Conservation (phyloP, 148 eudicot species). For the Fagopyrum tataricum region DNA sequence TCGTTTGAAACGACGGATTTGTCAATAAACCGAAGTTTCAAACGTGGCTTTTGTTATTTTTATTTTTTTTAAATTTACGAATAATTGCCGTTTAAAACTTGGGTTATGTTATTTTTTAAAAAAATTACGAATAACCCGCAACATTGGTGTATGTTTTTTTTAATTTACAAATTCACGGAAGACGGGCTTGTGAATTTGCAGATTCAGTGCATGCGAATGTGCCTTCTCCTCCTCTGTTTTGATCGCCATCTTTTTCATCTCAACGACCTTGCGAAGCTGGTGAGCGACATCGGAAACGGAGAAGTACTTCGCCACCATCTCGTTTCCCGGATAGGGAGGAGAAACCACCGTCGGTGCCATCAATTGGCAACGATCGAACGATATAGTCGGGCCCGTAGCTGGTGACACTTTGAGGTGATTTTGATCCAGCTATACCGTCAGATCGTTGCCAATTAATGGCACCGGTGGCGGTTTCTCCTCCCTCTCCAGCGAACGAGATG, state of each 20-base stretch:
- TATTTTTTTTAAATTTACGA: too few species aligned
- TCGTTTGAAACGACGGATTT: too few species aligned
- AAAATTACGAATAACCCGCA: too few species aligned
- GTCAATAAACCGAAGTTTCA: too few species aligned
- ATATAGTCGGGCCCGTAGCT: constrained; percentile 40
- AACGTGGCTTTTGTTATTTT: too few species aligned
- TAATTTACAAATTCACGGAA: too few species aligned
- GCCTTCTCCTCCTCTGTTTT: constrained; percentile 13
- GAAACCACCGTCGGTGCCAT: constrained; percentile 22
- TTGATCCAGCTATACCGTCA: constrained; percentile 21
- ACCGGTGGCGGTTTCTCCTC: constrained; percentile 22
- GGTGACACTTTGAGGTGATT: constrained; percentile 44
- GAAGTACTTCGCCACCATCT: constrained; percentile 47
- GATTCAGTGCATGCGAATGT: too few species aligned
- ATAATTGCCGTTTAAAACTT: too few species aligned
- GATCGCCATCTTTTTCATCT: constrained; percentile 17
- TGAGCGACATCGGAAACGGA: constrained; percentile 55
- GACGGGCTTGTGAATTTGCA: neutral
- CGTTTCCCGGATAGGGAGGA: constrained; percentile 18
- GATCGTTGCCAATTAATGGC: constrained; percentile 26
- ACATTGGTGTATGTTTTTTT: too few species aligned
- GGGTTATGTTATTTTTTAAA: too few species aligned
- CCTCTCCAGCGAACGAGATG: constrained; percentile 22
- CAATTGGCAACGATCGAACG: constrained; percentile 29
- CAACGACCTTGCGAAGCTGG: constrained; percentile 58